Conservation (phyloP, 768 basidiomycete genomes). For the Kwoniella heveanensis region DNA sequence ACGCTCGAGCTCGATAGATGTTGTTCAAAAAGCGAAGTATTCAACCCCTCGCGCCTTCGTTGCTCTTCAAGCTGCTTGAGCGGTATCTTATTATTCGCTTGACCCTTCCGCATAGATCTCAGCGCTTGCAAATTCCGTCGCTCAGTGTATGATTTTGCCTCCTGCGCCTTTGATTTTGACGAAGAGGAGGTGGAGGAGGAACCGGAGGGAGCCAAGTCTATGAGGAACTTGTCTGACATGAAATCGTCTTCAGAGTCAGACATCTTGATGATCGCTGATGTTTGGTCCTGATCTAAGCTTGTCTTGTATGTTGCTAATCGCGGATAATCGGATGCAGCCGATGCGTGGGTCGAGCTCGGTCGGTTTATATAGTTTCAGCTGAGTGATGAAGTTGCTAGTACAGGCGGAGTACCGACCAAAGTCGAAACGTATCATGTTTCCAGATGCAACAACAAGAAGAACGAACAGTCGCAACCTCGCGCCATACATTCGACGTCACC, state of each 20-base stretch:
- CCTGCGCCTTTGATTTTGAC: background rate
- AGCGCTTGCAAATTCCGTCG: conserved; percentile 28
- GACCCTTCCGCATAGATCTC: conserved; percentile 33
- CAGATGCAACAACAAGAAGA: too few relatives aligned
- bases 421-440: too few relatives aligned
- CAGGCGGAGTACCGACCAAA: too few relatives aligned
- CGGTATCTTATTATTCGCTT: conserved; percentile 36
- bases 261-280: too few relatives aligned
- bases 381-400: too few relatives aligned
- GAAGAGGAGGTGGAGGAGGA: background rate
- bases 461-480: too few relatives aligned
- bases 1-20: background rate
- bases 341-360: too few relatives aligned
- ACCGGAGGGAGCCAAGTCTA: conserved; percentile 22
- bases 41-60: conserved; percentile 42
- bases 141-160: conserved; percentile 35
- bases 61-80: conserved; percentile 44
- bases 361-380: too few relatives aligned
- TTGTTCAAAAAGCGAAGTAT: conserved; percentile 46
- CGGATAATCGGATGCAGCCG: too few relatives aligned
- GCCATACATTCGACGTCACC: too few relatives aligned
- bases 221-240: conserved; percentile 56
- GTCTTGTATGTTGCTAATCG: too few relatives aligned
- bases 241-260: conserved; percentile 55
- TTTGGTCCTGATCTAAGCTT: too few relatives aligned